Evolutionary conservation across 2,329 filamentous ascomycete genomes (phyloP).

Genomic region (Mollisiaceae sp.): DNA sequence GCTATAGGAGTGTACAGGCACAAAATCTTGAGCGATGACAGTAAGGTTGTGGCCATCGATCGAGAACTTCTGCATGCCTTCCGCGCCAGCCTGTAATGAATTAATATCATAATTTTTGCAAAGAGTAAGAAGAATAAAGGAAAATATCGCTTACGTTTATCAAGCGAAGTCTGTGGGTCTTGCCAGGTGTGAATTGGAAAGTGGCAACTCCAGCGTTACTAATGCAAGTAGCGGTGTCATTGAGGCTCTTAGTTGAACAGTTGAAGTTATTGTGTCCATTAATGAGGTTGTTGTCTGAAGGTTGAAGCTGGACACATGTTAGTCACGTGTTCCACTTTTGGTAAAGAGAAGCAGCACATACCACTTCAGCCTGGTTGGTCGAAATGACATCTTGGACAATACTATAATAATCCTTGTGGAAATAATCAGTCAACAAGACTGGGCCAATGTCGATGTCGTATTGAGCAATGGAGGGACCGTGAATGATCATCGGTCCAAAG

Average conservation of each 20-base stretch:
- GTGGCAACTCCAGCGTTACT: conserved; percentile 55
- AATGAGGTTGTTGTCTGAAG: conserved; percentile 64
- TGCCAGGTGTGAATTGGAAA: conserved; percentile 56
- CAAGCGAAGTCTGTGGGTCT: conserved; percentile 47
- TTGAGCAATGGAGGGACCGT: conserved; percentile 60
- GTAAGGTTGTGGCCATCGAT: conserved; percentile 29
- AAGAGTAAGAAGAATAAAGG: too few species aligned
- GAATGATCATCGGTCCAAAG: conserved; percentile 63
- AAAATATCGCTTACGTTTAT: conserved; percentile 43
- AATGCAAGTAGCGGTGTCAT: conserved; percentile 51
- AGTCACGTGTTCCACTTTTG: too few species aligned
- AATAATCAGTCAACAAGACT: conserved; percentile 48
- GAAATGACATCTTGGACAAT: conserved; percentile 50
- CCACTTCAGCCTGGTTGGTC: background rate
- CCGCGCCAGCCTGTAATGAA: conserved; percentile 8
- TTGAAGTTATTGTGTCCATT: conserved; percentile 66
- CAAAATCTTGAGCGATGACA: conserved; percentile 28
- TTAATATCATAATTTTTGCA: too few species aligned
- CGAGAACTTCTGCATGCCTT: conserved; percentile 22
- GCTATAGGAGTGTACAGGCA: conserved; percentile 22
- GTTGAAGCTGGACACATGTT: background rate
- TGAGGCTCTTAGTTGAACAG: conserved; percentile 47
- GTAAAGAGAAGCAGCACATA: too few species aligned
- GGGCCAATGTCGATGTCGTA: conserved; percentile 68
- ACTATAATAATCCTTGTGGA: conserved; percentile 50